Evolutionary conservation across 352 stramenopile genomes (phyloP).

Genomic region (Sclerospora graminicola): DNA sequence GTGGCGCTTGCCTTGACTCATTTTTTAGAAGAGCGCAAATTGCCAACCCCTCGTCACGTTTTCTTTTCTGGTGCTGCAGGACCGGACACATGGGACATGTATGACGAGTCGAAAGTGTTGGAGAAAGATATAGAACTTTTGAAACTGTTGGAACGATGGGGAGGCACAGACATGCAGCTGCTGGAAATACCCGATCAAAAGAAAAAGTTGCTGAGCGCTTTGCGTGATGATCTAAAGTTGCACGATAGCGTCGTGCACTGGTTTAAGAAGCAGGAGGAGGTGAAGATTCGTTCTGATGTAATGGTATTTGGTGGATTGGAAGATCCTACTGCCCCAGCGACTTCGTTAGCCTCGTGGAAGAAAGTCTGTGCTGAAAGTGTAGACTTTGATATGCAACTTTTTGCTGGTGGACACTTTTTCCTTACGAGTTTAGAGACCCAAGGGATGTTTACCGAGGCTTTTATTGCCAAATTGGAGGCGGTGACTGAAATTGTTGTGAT

Average conservation of each 20-base stretch:
- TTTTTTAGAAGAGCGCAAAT: conserved; percentile 29
- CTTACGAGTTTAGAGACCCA: conserved; percentile 26
- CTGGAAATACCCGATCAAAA: conserved; percentile 43
- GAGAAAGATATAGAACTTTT: conserved; percentile 29
- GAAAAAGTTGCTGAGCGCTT: conserved; percentile 21
- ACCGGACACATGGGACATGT: conserved; percentile 23
- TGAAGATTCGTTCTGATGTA: conserved; percentile 23
- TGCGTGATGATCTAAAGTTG: conserved; percentile 39
- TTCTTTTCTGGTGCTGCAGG: conserved; percentile 43
- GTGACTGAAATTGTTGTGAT: conserved; percentile 27
- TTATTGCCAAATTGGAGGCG: conserved; percentile 28
- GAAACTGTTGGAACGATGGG: conserved; percentile 35
- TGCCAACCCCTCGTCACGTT: conserved; percentile 45
- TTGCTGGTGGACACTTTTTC: conserved; percentile 57
- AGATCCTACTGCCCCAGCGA: conserved; percentile 27
- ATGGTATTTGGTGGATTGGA: conserved; percentile 42
- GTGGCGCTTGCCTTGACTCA: conserved; percentile 41
- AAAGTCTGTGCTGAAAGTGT: conserved; percentile 14
- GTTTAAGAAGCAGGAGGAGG: conserved; percentile 17
- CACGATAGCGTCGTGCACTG: conserved; percentile 43
- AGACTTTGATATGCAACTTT: conserved; percentile 31
- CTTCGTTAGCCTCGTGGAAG: conserved; percentile 31
- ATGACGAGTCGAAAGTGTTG: conserved; percentile 21
- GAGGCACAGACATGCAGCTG: conserved; percentile 45
- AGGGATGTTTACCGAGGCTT: conserved; percentile 21